Percentiles rank a stretch among this genome's conserved stretches.
These are phyloP conservation scores for Cupressus sempervirens DNA, from an alignment of 75 land plant genomes.

Conservation along the genomic window DNA sequence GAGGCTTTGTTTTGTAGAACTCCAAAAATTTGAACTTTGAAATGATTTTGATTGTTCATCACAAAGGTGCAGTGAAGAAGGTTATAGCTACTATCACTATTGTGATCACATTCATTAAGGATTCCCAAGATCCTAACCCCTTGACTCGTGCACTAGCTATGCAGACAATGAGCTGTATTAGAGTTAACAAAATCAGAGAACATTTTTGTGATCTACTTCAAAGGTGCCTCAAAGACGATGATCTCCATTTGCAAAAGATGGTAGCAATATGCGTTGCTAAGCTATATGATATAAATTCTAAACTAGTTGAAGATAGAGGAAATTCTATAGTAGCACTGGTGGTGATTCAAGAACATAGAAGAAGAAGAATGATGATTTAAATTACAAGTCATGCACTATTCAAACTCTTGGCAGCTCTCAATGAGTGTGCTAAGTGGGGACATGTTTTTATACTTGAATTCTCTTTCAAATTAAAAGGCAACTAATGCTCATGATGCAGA, in stretches of 20 bases:
- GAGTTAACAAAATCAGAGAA: constrained; percentile 99
- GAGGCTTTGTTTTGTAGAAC: too few species aligned
- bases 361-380: constrained; percentile 80
- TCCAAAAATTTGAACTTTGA: too few species aligned
- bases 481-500: too few species aligned
- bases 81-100: too few species aligned
- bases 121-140: constrained; percentile 99
- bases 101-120: too few species aligned
- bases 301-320: constrained; percentile 97
- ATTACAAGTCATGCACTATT: constrained; percentile 88
- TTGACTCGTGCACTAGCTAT: constrained; percentile 98
- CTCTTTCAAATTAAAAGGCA: too few species aligned
- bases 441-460: too few species aligned
- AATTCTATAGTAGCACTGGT: constrained; percentile 99
- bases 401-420: too few species aligned
- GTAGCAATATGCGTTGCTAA: constrained; percentile 99
- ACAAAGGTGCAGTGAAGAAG: too few species aligned
- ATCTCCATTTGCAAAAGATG: constrained; percentile 98
- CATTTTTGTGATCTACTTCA: constrained; percentile 98
- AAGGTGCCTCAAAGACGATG: constrained; percentile 99
- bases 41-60: too few species aligned
- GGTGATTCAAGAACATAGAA: constrained; percentile 95
- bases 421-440: constrained; percentile 99
- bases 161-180: constrained; percentile 98
- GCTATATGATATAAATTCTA: constrained; percentile 98